Evolutionary conservation across 345 rosid genomes (phyloP), one percentile per base, ranked within the genome.

Genomic region (Camelina hispida): DNA sequence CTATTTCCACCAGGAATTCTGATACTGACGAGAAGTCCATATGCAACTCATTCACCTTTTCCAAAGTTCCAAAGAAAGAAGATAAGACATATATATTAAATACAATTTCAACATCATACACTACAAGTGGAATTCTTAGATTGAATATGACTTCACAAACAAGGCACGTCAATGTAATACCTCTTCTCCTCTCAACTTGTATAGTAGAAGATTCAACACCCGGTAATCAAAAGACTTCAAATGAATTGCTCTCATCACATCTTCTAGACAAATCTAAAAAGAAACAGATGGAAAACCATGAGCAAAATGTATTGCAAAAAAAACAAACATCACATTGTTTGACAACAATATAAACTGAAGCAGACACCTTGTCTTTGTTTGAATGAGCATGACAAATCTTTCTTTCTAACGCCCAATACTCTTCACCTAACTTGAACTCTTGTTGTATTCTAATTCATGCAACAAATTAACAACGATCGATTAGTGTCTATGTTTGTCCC

Each of bases 381-480:
- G 72, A 71, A 60, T 88, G 83, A 65, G 89, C 89, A 78, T 72
- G 75, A 73, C 98, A 91, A 30, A 91, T 91, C 82, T 85, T 84
- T 85, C 98, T 88, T 81, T 94, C 98, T 63, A 94, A 74, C 66
- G 88, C 80, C 98, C 97, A 94, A 61, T 87, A 94, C 84, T 88
- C 98, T 68, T 81, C 83, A 68, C 98, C 98, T 13, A 47, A 72
- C 64, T 66, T 82, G 60, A 94, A 75, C 82, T 94, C 96, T 78
- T 87, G 85, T 20, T 42, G 79, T 69, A 89, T 86, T 82, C 96
- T 94, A 64, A 73, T 44, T 51, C 71, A 67, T 67, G 17, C 17
- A 54, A 62, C 32, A 81, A 63, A 30, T 17, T 43, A 25, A 35
- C 0, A 68, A 42, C 38, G 22, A 8, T 85, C 38, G 22, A 8